phyloP scores from a whole-genome alignment of 441 rosid genomes.

The Bocquillonia castaneifolia region DNA sequence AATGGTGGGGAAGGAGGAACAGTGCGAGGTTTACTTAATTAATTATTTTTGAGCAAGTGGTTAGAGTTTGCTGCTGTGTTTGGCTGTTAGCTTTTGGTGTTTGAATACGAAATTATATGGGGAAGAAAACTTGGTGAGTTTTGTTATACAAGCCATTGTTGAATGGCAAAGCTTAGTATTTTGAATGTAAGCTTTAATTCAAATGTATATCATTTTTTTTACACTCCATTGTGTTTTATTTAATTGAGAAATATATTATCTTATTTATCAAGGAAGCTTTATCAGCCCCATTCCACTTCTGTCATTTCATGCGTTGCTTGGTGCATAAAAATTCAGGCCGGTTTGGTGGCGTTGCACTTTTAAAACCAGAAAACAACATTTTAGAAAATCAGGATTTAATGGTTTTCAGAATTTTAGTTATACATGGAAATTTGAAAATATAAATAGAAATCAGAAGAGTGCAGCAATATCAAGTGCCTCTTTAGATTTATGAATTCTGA shows the following conservation, averaged over 20 bases:
- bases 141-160: slow-evolving; percentile 12
- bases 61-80: slow-evolving; percentile 4
- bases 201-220: slow-evolving; percentile 15
- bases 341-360: no score
- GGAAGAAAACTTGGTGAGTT: slow-evolving; percentile 1
- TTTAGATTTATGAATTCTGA: no score
- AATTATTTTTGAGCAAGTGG: neutral
- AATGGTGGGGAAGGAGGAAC: slow-evolving; percentile 98
- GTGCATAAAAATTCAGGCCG: no score
- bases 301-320: no score
- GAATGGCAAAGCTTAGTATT: slow-evolving; percentile 16
- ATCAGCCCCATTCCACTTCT: no score
- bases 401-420: no score
- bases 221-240: neutral
- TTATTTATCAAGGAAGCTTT: neutral
- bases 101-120: slow-evolving; percentile 3
- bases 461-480: no score
- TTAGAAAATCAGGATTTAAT: no score
- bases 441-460: no score
- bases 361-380: no score
- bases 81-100: slow-evolving; percentile 14
- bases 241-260: neutral
- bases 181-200: neutral
- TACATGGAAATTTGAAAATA: no score
- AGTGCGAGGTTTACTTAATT: slow-evolving; percentile 49